phyloP scores from a whole-genome alignment of 306 rosid species.

The Cucurbita argyrosperma region DNA sequence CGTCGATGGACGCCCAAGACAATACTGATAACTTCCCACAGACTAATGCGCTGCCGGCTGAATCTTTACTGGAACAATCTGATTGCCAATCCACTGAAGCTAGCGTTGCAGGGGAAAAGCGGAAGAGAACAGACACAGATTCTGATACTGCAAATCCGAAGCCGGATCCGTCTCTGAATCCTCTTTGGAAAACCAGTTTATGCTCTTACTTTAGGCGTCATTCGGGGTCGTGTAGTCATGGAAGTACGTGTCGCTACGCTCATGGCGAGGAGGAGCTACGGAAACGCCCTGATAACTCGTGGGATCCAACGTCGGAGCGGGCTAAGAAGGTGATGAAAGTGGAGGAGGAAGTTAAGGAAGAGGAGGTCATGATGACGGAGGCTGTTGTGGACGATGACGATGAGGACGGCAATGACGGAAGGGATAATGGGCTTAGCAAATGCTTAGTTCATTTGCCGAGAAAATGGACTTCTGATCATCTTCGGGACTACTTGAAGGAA shows the following conservation, averaged over 20 bases:
- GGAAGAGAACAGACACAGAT: conserved; percentile 44
- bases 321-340: conserved; percentile 51
- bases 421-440: conserved; percentile 36
- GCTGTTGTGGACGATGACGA: conserved; percentile 30
- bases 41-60: not conserved
- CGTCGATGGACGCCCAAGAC: conserved; percentile 23
- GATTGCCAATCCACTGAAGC: conserved; percentile 13
- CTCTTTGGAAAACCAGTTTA: conserved; percentile 79
- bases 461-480: conserved; percentile 56
- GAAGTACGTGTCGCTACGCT: conserved; percentile 53
- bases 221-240: conserved; percentile 56
- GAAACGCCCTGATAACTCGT: conserved; percentile 64
- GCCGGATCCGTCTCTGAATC: conserved; percentile 24
- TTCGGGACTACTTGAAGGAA: conserved; percentile 37
- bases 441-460: conserved; percentile 75
- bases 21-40: conserved; percentile 2
- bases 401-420: conserved; percentile 13
- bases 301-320: conserved; percentile 91
- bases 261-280: conserved; percentile 84
- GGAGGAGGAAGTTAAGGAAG: conserved; percentile 10
- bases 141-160: not conserved
- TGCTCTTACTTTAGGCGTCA: conserved; percentile 74
- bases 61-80: conserved; percentile 4
- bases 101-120: conserved; percentile 32
- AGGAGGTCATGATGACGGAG: conserved; percentile 68